phyloP scores from a whole-genome alignment of 805 yeast genomes.

The Groenewaldozyma tartarivorans region DNA sequence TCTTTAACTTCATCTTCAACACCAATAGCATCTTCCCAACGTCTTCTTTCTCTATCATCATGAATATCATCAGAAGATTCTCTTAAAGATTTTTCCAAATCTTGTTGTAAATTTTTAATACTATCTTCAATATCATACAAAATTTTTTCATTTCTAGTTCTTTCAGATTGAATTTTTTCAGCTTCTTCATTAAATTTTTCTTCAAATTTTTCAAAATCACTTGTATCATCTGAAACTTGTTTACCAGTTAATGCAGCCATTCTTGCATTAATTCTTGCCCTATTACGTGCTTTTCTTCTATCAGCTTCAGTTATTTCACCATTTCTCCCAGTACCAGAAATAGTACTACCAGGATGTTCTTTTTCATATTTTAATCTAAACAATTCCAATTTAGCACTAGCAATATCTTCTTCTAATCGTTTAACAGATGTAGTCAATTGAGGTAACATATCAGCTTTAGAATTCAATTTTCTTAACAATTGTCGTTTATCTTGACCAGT shows the following conservation, averaged over 20 bases:
- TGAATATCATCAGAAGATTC: conserved; percentile 25
- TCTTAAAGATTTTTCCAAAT: conserved; percentile 35
- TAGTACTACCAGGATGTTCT: conserved; percentile 61
- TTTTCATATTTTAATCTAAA: conserved; percentile 46
- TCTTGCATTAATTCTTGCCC: conserved; percentile 69
- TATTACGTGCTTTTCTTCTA: conserved; percentile 67
- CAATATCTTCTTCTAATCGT: conserved; percentile 57
- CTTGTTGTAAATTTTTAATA: conserved; percentile 52
- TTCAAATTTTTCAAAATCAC: conserved; percentile 45
- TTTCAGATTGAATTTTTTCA: conserved; percentile 42
- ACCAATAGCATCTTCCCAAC: conserved; percentile 79
- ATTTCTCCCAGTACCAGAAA: conserved; percentile 75
- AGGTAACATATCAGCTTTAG: conserved; percentile 66
- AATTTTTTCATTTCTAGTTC: conserved; percentile 46
- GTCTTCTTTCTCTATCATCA: conserved; percentile 42
- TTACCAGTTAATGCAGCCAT: conserved; percentile 93
- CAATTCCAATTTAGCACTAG: conserved; percentile 54
- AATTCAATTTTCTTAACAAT: conserved; percentile 48
- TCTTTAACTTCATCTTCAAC: conserved; percentile 56
- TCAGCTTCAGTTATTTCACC: conserved; percentile 83
- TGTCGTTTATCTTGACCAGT: conserved; percentile 38
- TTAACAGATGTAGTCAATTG: conserved; percentile 53
- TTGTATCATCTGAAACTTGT: conserved; percentile 32
- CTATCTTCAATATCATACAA: conserved; percentile 65
- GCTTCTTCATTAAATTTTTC: conserved; percentile 33